A percentile compares a stretch with the other conserved stretches of the same genome.
phyloP scores from a whole-genome alignment of 768 basidiomycete species.

The Suillus discolor region DNA sequence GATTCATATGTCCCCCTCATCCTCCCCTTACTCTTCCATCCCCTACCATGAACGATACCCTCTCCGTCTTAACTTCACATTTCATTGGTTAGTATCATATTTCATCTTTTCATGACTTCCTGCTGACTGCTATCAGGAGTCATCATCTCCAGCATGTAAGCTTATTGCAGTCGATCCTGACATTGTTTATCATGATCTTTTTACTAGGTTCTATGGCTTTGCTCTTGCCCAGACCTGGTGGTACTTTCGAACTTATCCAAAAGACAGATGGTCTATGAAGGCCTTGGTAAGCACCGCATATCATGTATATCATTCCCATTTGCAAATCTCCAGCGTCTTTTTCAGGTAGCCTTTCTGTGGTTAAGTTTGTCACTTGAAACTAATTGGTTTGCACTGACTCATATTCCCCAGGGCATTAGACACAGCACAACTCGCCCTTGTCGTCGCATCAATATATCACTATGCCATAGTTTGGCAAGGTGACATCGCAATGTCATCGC shows the following conservation, averaged over 20 bases:
- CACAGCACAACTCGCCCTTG: constrained; percentile 31
- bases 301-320: neutral
- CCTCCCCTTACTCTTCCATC: neutral
- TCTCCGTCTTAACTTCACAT: constrained; percentile 30
- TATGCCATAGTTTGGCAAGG: constrained; percentile 34
- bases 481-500: constrained; percentile 23
- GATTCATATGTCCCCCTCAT: constrained; percentile 5
- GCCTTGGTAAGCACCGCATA: constrained; percentile 24
- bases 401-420: constrained; percentile 23
- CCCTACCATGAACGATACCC: constrained; percentile 17
- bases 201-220: constrained; percentile 35
- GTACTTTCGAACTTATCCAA: constrained; percentile 34
- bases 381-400: neutral
- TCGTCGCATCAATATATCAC: constrained; percentile 34
- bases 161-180: neutral
- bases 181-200: neutral
- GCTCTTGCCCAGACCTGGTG: constrained; percentile 37
- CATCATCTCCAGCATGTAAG: constrained; percentile 35
- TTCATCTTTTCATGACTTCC: no score
- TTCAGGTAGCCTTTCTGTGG: constrained; percentile 32
- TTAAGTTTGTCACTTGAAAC: constrained; percentile 8
- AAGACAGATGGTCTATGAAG: constrained; percentile 33
- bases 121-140: constrained; percentile 27
- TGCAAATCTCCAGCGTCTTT: neutral
- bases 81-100: constrained; percentile 22